Evolutionary conservation across 345 rosid species (phyloP).

Genomic region (Eucalyptus fibrosa): DNA sequence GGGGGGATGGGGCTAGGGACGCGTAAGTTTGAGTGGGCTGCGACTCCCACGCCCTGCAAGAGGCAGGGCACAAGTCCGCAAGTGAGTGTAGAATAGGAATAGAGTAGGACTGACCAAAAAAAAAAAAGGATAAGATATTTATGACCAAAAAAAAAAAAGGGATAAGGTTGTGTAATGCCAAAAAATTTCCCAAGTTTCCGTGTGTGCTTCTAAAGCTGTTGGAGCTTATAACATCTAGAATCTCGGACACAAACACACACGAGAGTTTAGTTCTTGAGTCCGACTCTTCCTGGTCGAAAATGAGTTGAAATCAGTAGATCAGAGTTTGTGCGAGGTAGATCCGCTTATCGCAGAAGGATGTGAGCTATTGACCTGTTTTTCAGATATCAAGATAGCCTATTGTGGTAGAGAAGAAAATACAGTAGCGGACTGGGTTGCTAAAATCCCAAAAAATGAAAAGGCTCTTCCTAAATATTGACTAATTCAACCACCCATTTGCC

Average conservation of each 20-base stretch:
- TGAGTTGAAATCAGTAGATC: background rate
- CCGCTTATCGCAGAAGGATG: background rate
- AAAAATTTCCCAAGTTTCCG: background rate
- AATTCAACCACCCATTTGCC: rapidly evolving
- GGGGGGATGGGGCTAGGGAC: no score
- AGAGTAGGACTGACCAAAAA: no score
- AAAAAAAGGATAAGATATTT: background rate
- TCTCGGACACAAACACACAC: rapidly evolving
- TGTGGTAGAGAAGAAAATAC: rapidly evolving
- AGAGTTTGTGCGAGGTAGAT: background rate
- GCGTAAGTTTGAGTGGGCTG: no score
- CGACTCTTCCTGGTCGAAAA: background rate
- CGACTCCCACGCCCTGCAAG: no score
- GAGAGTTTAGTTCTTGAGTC: background rate
- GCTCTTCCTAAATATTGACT: rapidly evolving
- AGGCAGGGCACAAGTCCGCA: no score
- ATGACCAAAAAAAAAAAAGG: no score
- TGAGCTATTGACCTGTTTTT: background rate
- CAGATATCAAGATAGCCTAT: background rate
- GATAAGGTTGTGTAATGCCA: no score
- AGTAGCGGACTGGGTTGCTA: background rate
- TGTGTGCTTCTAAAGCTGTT: background rate
- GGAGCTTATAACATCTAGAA: background rate
- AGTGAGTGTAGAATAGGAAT: no score
- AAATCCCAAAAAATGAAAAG: background rate